phyloP scores from a whole-genome alignment of 257 asterid genomes.

The Gentiana dahurica region DNA sequence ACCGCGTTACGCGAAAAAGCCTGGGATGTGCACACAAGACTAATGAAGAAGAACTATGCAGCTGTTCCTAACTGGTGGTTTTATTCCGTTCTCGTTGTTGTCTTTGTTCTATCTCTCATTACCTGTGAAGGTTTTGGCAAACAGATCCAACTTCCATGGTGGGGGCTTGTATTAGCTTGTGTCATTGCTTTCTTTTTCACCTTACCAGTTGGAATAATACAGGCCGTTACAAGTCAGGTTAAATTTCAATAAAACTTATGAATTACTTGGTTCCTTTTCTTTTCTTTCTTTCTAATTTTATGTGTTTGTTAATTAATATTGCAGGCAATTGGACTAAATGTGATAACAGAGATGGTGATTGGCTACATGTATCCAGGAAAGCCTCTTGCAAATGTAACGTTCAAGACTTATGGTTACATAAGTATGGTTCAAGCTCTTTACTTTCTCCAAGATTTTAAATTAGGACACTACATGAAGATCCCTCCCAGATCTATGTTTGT shows the following conservation, averaged over 20 bases:
- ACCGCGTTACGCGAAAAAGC: conserved; percentile 11
- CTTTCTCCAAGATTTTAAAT: conserved; percentile 55
- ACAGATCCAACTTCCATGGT: conserved; percentile 80
- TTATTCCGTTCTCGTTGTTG: conserved; percentile 22
- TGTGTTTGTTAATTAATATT: neutral
- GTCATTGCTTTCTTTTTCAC: conserved; percentile 51
- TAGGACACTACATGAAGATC: conserved; percentile 84
- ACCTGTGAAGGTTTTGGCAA: conserved; percentile 43
- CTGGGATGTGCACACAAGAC: conserved; percentile 48
- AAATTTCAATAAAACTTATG: too few species aligned
- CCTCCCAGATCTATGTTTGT: conserved; percentile 86
- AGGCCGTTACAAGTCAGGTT: conserved; percentile 71
- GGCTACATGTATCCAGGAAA: conserved; percentile 61
- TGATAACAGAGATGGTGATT: conserved; percentile 61
- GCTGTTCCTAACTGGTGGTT: conserved; percentile 72
- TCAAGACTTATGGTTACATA: conserved; percentile 76
- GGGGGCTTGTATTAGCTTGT: conserved; percentile 63
- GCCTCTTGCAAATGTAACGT: conserved; percentile 69
- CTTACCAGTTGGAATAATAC: conserved; percentile 57
- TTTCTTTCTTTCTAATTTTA: neutral
- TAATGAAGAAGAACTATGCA: conserved; percentile 50
- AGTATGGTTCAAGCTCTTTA: conserved; percentile 61
- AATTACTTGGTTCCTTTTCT: neutral
- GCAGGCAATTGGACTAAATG: conserved; percentile 62
- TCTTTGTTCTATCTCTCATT: conserved; percentile 27